phyloP scores from a whole-genome alignment of 2,329 filamentous ascomycete species.

The Stylonectria norvegica region DNA sequence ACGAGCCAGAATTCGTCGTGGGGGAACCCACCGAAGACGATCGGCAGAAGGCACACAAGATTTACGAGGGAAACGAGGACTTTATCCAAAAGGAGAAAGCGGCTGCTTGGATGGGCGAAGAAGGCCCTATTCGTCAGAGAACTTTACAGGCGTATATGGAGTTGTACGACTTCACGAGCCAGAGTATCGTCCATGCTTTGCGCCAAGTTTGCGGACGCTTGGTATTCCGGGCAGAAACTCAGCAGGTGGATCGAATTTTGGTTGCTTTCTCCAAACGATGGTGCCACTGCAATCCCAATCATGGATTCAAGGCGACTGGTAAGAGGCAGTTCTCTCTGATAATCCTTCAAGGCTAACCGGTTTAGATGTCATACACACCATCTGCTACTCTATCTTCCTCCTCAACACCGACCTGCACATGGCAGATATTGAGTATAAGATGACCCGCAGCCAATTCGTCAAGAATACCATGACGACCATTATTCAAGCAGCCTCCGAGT shows the following conservation, averaged over 20 bases:
- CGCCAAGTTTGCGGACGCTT: constrained; percentile 78
- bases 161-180: constrained; percentile 78
- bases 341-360: constrained; percentile 29
- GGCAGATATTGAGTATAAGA: constrained; percentile 92
- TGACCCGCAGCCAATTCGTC: constrained; percentile 91
- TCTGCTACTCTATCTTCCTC: constrained; percentile 92
- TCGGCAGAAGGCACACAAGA: constrained; percentile 71
- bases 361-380: constrained; percentile 89
- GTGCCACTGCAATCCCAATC: constrained; percentile 88
- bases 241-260: constrained; percentile 93
- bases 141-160: constrained; percentile 80
- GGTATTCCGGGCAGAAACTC: constrained; percentile 84
- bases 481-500: constrained; percentile 69
- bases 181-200: constrained; percentile 75
- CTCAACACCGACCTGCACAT: constrained; percentile 95
- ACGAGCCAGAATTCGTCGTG: constrained; percentile 56
- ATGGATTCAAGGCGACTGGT: constrained; percentile 89
- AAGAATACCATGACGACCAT: constrained; percentile 96
- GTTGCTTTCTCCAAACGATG: constrained; percentile 85
- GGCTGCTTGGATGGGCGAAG: constrained; percentile 84
- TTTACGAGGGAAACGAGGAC: constrained; percentile 81
- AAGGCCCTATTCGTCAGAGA: constrained; percentile 55
- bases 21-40: constrained; percentile 66
- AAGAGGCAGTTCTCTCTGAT: constrained; percentile 33
- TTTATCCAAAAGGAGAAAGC: constrained; percentile 76